Evolutionary conservation across 1,284 basidiomycete genomes (phyloP).

Genomic region (Neolentinus lepideus): DNA sequence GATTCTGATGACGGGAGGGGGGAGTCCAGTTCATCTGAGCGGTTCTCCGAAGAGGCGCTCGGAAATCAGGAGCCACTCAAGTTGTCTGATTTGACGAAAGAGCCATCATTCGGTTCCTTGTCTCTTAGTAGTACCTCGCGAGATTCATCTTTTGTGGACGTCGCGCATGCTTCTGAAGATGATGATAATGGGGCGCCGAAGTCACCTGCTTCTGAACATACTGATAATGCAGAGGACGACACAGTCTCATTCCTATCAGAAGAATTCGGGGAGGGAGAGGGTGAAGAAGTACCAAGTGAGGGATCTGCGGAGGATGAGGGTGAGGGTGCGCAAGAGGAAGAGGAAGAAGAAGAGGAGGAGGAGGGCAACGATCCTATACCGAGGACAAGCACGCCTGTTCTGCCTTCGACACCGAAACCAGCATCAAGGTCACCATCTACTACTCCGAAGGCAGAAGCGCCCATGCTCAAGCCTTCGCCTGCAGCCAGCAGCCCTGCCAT

Average conservation of each 20-base stretch:
- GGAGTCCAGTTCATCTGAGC: neutral
- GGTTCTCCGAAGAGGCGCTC: neutral
- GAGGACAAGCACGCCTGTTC: neutral
- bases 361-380: conserved; percentile 5
- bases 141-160: conserved; percentile 25
- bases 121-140: conserved; percentile 12
- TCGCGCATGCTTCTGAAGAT: conserved; percentile 18
- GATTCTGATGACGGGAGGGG: conserved; percentile 7
- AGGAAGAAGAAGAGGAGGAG: conserved; percentile 7
- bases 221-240: conserved; percentile 22
- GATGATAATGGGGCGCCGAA: conserved; percentile 4
- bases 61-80: conserved; percentile 2
- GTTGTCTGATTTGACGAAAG: conserved; percentile 6
- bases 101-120: conserved; percentile 7
- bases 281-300: neutral
- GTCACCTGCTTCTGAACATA: neutral
- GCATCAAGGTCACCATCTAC: conserved; percentile 20
- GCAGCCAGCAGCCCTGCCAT: conserved; percentile 16
- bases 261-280: conserved; percentile 8
- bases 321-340: conserved; percentile 12
- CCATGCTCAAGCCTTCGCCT: conserved; percentile 14
- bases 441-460: conserved; percentile 37
- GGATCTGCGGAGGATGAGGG: neutral
- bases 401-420: neutral
- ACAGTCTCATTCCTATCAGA: conserved; percentile 21